Evolutionary conservation across 2,329 filamentous ascomycete species (phyloP).

Genomic region (Fusarium cyanostomum): DNA sequence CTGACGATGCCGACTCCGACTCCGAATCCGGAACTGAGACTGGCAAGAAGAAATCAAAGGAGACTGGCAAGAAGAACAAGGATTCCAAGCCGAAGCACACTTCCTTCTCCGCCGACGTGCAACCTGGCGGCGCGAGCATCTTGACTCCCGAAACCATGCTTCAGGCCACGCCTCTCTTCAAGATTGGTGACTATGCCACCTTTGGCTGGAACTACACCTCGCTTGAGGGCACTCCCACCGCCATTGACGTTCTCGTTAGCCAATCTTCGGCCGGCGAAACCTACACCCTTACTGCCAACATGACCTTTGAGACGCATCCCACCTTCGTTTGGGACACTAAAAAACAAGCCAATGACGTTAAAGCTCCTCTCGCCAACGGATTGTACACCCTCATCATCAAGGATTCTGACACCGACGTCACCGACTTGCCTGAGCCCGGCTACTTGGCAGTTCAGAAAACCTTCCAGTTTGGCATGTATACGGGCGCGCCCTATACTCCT

Average conservation of each 20-base stretch:
- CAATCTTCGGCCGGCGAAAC: slow-evolving; percentile 62
- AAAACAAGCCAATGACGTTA: slow-evolving; percentile 56
- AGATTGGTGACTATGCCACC: slow-evolving; percentile 68
- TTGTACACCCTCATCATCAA: slow-evolving; percentile 71
- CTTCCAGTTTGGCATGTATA: slow-evolving; percentile 69
- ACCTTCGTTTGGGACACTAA: slow-evolving; percentile 68
- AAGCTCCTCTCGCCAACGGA: slow-evolving; percentile 60
- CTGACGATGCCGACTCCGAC: neutral
- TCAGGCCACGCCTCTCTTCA: slow-evolving; percentile 62
- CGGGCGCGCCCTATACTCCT: slow-evolving; percentile 59
- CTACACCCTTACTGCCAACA: slow-evolving; percentile 71
- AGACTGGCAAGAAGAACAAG: slow-evolving; percentile 38
- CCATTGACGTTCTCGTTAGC: slow-evolving; percentile 67
- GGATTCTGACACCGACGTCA: slow-evolving; percentile 64
- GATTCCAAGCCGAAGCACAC: slow-evolving; percentile 47
- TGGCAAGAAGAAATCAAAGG: slow-evolving; percentile 22
- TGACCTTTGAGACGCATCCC: slow-evolving; percentile 63
- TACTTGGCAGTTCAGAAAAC: slow-evolving; percentile 61
- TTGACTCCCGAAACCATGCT: slow-evolving; percentile 58
- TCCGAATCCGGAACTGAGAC: slow-evolving; percentile 24
- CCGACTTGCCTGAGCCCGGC: slow-evolving; percentile 62
- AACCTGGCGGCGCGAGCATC: slow-evolving; percentile 63
- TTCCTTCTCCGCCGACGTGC: slow-evolving; percentile 56
- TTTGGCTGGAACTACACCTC: slow-evolving; percentile 74
- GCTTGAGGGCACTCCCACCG: slow-evolving; percentile 65